Base-by-base conservation (phyloP, 2,329 filamentous ascomycete genomes). In the Trichothecium sympodiale region DNA sequence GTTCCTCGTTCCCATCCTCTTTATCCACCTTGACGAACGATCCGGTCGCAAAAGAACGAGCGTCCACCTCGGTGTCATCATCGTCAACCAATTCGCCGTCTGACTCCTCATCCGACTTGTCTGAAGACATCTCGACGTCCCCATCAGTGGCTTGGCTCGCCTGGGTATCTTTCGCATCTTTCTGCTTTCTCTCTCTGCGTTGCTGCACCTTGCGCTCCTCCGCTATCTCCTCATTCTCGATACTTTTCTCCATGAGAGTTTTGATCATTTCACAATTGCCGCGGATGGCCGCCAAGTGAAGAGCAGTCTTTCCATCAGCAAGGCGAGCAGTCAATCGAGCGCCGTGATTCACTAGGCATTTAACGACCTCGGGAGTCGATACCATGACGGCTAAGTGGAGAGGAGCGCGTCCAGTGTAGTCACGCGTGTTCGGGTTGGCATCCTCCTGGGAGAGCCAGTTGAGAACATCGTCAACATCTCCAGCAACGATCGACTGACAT, bases 401-500 rank as follows among this genome's bases (percentile, higher is more conserved):
- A 8, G 85, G 84, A 1, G 83, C 80, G 27, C 86, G 68, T 12
- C 86, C 86, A 20, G 78, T 87, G 50, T 84, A 80, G 47, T 91
- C 85, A 23, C 86, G 71, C 39, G 71, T 65, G 50, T 91, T 83
- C 0, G 80, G 71, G 52, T 89, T 77, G 3, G 77, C 69, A 2
- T 64, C 77, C 39, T 85, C 77, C 47, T 82, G 74, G 4, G 64
- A 59, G 17, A 76, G 65, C 79, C 83, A 93, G 44, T 77, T 73
- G 45, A 74, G 56, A 3, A 93, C 80, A 42, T 75, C 70, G 27
- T 83, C 77, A 3, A 80, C 46, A 53, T 93, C 79, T 2, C 71
- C 65, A 45, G 87, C 77, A 4, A 88, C 75, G 38, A 94, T 93
- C 1, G 83, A 85, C 49, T 87, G 80, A 48, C 83, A 93, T 2